Evolutionary conservation across 176 grass and related monocot genomes (phyloP).

Genomic region (Saccharum spontaneum): DNA sequence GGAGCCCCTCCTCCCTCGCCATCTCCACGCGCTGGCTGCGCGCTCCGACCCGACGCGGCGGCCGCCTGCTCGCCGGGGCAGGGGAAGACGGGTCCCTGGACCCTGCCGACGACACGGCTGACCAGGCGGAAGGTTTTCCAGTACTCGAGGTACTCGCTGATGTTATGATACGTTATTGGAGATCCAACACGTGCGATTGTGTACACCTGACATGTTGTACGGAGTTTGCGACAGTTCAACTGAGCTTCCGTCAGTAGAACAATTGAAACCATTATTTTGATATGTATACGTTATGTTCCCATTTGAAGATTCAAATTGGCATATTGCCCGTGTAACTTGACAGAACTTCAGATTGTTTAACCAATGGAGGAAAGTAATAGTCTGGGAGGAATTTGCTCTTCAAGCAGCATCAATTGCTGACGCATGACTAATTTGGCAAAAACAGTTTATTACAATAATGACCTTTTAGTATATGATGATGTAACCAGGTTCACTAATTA

Average conservation of each 20-base stretch:
- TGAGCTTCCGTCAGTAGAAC: not conserved
- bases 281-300: no score
- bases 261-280: not conserved
- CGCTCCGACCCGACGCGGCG: not conserved
- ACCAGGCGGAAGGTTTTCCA: not conserved
- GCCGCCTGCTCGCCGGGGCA: not conserved
- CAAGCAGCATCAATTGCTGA: not conserved
- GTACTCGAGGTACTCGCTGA: slow-evolving; percentile 5
- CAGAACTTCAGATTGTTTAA: not conserved
- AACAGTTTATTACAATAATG: not conserved
- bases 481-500: not conserved
- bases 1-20: not conserved
- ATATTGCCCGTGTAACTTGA: not conserved
- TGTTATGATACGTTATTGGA: not conserved
- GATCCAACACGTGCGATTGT: not conserved
- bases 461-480: not conserved
- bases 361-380: not conserved
- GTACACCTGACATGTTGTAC: not conserved
- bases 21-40: not conserved
- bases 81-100: not conserved
- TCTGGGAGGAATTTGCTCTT: not conserved
- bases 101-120: not conserved
- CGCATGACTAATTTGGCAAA: not conserved
- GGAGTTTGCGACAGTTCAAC: not conserved
- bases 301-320: not conserved